phyloP scores from a whole-genome alignment of 2,329 filamentous ascomycete genomes.

The Rosellinia necatrix region DNA sequence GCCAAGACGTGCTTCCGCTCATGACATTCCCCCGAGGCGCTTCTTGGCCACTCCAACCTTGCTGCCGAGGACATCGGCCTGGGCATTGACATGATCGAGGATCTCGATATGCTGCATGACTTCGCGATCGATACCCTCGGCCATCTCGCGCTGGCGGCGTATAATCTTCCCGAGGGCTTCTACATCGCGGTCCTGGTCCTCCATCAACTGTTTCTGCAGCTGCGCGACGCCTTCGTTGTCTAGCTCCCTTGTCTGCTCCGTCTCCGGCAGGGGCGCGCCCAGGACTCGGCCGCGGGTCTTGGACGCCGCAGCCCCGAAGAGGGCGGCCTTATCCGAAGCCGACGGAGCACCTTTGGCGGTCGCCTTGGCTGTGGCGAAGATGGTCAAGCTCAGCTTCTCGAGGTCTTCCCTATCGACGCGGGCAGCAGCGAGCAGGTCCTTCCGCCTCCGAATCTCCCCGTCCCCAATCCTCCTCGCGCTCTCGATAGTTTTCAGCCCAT shows the following conservation, averaged over 20 bases:
- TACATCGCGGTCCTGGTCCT: constrained; percentile 75
- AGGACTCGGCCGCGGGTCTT: constrained; percentile 63
- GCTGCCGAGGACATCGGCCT: constrained; percentile 66
- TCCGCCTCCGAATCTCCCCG: constrained; percentile 72
- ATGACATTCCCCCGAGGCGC: constrained; percentile 67
- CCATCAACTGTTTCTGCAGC: constrained; percentile 74
- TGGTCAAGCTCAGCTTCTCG: constrained; percentile 70
- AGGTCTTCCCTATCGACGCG: constrained; percentile 76
- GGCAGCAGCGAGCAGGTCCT: constrained; percentile 71
- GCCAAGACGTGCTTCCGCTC: constrained; percentile 18
- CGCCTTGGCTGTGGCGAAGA: constrained; percentile 43
- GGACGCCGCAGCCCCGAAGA: constrained; percentile 49
- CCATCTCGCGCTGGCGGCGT: constrained; percentile 76
- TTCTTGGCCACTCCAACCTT: constrained; percentile 79
- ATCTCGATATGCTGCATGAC: constrained; percentile 72
- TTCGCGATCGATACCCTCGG: constrained; percentile 75
- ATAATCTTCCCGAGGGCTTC: constrained; percentile 71
- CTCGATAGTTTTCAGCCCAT: constrained; percentile 65
- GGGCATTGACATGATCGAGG: constrained; percentile 68
- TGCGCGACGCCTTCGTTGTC: constrained; percentile 77
- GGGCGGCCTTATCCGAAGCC: constrained; percentile 53
- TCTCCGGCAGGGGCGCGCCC: constrained; percentile 74
- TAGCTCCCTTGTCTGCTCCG: constrained; percentile 74
- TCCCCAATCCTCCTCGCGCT: constrained; percentile 65
- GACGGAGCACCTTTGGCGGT: constrained; percentile 55